A percentile compares a stretch with the other conserved stretches of the same genome.
Conservation (phyloP, 2,329 filamentous ascomycete species). For the Talaromyces sp. region DNA sequence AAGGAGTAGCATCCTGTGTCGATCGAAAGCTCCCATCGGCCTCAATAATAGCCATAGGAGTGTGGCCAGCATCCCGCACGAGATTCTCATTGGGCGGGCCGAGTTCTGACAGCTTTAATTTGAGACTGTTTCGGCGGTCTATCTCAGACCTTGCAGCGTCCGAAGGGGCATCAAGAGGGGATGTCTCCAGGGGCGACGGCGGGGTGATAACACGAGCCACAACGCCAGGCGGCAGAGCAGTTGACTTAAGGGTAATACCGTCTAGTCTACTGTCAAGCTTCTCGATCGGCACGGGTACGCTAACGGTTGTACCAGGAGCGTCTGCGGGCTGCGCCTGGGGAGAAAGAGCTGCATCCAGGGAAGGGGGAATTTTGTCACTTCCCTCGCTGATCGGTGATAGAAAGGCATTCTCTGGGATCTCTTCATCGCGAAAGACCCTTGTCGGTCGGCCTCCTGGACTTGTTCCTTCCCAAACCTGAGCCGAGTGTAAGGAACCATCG, state of each 20-base stretch:
- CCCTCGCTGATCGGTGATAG: constrained; percentile 32
- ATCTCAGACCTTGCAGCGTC: constrained; percentile 23
- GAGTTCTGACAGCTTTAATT: constrained; percentile 40
- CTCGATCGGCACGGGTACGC: constrained; percentile 49
- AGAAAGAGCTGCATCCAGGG: constrained; percentile 45
- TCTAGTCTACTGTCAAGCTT: constrained; percentile 50
- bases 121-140: constrained; percentile 37
- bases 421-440: constrained; percentile 46
- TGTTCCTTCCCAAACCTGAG: constrained; percentile 50
- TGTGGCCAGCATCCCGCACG: constrained; percentile 47
- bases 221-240: constrained; percentile 46
- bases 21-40: constrained; percentile 31
- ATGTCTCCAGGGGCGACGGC: constrained; percentile 31
- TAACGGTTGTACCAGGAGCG: constrained; percentile 27
- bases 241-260: constrained; percentile 52
- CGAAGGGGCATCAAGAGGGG: constrained; percentile 28
- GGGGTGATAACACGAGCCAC: constrained; percentile 49
- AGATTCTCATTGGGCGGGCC: constrained; percentile 44
- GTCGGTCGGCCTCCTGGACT: constrained; percentile 44
- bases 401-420: constrained; percentile 28
- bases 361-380: constrained; percentile 34
- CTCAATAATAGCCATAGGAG: constrained; percentile 48
- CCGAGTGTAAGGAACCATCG: constrained; percentile 15
- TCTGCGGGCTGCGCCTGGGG: constrained; percentile 40
- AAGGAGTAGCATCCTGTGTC: constrained; percentile 25